Conservation (phyloP, 2,329 filamentous ascomycete genomes). For the Ciborinia camelliae region DNA sequence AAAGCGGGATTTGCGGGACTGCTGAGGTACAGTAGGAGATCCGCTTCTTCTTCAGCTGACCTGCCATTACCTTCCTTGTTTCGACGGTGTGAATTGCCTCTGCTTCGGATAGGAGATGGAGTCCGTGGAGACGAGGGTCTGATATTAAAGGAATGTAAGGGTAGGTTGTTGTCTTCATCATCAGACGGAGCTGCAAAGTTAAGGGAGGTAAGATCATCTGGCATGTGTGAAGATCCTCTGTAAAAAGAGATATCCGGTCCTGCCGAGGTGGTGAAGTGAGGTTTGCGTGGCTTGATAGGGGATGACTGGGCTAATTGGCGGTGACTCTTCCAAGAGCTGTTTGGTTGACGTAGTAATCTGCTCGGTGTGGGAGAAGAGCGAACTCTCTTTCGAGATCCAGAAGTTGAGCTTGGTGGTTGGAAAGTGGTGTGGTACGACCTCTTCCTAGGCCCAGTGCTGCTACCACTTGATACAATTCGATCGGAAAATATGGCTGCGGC, state of each 20-base stretch:
- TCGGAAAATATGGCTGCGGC: slow-evolving; percentile 76
- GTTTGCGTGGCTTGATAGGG: slow-evolving; percentile 72
- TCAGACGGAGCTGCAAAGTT: slow-evolving; percentile 64
- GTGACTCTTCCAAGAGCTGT: slow-evolving; percentile 70
- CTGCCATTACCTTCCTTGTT: slow-evolving; percentile 54
- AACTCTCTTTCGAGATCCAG: slow-evolving; percentile 62
- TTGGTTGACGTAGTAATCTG: slow-evolving; percentile 52
- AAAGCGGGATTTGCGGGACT: slow-evolving; percentile 67
- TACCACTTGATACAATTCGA: slow-evolving; percentile 67
- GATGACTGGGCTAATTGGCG: slow-evolving; percentile 82
- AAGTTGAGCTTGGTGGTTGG: slow-evolving; percentile 46
- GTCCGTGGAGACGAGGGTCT: slow-evolving; percentile 82
- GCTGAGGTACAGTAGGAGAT: slow-evolving; percentile 78
- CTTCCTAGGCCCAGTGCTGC: slow-evolving; percentile 63
- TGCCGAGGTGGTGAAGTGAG: slow-evolving; percentile 68
- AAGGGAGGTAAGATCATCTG: slow-evolving; percentile 58
- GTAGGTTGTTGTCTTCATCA: slow-evolving; percentile 80
- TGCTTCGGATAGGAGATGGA: slow-evolving; percentile 63
- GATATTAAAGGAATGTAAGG: slow-evolving; percentile 69
- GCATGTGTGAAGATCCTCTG: slow-evolving; percentile 53
- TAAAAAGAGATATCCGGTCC: slow-evolving; percentile 77
- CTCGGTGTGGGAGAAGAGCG: slow-evolving; percentile 61
- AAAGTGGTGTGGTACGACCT: slow-evolving; percentile 60
- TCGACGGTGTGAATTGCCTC: slow-evolving; percentile 46
- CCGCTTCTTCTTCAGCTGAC: slow-evolving; percentile 73